These are phyloP conservation scores for Blastomyces percursus DNA, from an alignment of 2,329 filamentous ascomycete species.

Conservation along the genomic window DNA sequence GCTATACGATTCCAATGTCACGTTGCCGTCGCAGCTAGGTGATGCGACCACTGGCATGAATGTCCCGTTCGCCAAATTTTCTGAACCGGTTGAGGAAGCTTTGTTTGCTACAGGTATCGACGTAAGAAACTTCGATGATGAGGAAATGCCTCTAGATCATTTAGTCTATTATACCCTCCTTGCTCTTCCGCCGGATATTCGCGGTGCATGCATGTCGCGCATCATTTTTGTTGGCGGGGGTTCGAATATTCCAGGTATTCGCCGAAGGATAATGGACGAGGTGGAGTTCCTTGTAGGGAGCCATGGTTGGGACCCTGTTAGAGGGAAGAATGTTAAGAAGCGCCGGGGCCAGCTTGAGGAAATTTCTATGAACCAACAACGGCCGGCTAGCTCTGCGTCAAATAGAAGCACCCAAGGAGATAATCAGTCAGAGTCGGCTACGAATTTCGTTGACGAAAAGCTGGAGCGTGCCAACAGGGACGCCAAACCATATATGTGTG, in stretches of 20 bases:
- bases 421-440: conserved; percentile 29
- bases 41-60: conserved; percentile 39
- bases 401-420: conserved; percentile 11
- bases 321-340: conserved; percentile 53
- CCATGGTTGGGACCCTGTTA: conserved; percentile 67
- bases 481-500: conserved; percentile 24
- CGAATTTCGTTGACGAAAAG: conserved; percentile 37
- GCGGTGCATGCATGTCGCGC: conserved; percentile 76
- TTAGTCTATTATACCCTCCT: conserved; percentile 69
- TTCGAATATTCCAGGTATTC: conserved; percentile 67
- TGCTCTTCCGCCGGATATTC: conserved; percentile 66
- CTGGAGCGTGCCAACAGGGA: conserved; percentile 30
- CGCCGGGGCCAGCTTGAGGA: conserved; percentile 32
- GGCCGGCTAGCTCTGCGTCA: conserved; percentile 14
- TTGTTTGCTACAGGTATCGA: conserved; percentile 54
- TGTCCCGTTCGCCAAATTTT: conserved; percentile 58
- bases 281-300: conserved; percentile 54
- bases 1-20: conserved; percentile 33
- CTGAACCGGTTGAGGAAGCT: conserved; percentile 62
- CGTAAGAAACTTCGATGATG: conserved; percentile 61
- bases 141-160: conserved; percentile 68
- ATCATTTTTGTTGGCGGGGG: conserved; percentile 79
- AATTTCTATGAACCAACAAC: conserved; percentile 22
- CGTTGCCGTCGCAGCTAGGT: conserved; percentile 35
- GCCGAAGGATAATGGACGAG: conserved; percentile 64